A percentile compares a stretch with the other conserved stretches of the same genome.
These are phyloP conservation scores for Globisporangium viniferum DNA, from an alignment of 352 stramenopile species.

Conservation along the genomic window DNA sequence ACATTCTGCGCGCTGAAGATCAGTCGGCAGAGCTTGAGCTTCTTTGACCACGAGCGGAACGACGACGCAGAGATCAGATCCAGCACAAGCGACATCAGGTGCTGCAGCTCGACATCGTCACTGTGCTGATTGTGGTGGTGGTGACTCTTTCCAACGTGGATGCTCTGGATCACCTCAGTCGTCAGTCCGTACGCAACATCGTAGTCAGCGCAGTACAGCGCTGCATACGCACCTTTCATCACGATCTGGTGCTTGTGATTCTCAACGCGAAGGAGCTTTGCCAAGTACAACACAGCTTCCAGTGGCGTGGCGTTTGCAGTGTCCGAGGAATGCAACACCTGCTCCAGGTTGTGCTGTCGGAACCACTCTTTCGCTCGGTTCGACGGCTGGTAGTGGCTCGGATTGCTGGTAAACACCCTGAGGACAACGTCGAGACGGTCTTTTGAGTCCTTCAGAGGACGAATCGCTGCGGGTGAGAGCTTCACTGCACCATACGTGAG, in stretches of 20 bases:
- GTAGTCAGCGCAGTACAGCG: constrained; percentile 66
- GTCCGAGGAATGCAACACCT: constrained; percentile 1
- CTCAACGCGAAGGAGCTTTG: constrained; percentile 43
- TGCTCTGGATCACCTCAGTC: constrained; percentile 32
- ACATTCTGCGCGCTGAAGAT: constrained; percentile 30
- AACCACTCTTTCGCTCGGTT: constrained; percentile 45
- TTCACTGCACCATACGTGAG: constrained; percentile 58
- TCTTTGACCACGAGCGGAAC: constrained; percentile 61
- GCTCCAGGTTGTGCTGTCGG: constrained; percentile 15
- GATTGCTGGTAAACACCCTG: constrained; percentile 59
- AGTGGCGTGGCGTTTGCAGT: constrained; percentile 21
- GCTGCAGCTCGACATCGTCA: constrained; percentile 30
- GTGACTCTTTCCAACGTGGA: background rate
- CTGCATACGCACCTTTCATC: constrained; percentile 66
- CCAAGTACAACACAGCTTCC: constrained; percentile 47
- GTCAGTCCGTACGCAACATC: constrained; percentile 53
- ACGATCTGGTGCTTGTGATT: constrained; percentile 38
- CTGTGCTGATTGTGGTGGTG: background rate
- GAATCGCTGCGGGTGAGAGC: constrained; percentile 29
- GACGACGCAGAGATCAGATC: constrained; percentile 62
- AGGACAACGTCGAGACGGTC: constrained; percentile 39
- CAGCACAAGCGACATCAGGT: constrained; percentile 60
- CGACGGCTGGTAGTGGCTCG: constrained; percentile 60
- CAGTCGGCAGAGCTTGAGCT: constrained; percentile 37
- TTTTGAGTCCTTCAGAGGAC: constrained; percentile 14